Percentiles rank a stretch among this genome's conserved stretches.
These are phyloP conservation scores for Acorus calamus DNA, from an alignment of 106 monocot species.

Conservation along the genomic window DNA sequence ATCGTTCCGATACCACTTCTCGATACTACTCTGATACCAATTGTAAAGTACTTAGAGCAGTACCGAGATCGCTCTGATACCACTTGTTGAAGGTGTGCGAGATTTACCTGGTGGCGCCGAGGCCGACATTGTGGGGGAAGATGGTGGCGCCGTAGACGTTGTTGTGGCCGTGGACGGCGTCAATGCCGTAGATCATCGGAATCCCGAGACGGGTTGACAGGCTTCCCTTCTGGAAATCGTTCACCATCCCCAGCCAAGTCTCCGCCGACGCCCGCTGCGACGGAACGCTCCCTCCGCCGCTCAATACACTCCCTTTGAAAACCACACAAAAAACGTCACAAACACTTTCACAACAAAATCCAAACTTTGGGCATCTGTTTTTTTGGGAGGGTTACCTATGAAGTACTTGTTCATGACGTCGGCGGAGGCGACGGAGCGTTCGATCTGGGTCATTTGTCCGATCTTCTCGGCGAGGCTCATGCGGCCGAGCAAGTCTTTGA, in stretches of 20 bases:
- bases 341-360: neutral
- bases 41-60: too few relatives aligned
- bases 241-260: constrained; percentile 42
- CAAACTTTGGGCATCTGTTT: neutral
- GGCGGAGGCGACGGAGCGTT: constrained; percentile 26
- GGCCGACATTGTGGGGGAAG: constrained; percentile 79
- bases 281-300: constrained; percentile 58
- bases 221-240: constrained; percentile 40
- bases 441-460: constrained; percentile 74
- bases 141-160: constrained; percentile 55
- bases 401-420: constrained; percentile 41
- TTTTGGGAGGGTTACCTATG: constrained; percentile 20
- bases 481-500: constrained; percentile 35
- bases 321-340: neutral
- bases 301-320: constrained; percentile 45
- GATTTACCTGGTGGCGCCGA: constrained; percentile 65
- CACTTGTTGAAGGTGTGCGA: neutral
- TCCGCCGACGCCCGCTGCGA: constrained; percentile 25
- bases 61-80: too few relatives aligned
- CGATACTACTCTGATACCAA: too few relatives aligned
- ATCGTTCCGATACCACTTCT: too few relatives aligned
- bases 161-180: constrained; percentile 51
- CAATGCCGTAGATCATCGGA: constrained; percentile 28
- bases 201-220: constrained; percentile 62
- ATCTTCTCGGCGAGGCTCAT: constrained; percentile 75